Evolutionary conservation across 1,139 yeast genomes (phyloP).

Genomic region (Pichia sp.): DNA sequence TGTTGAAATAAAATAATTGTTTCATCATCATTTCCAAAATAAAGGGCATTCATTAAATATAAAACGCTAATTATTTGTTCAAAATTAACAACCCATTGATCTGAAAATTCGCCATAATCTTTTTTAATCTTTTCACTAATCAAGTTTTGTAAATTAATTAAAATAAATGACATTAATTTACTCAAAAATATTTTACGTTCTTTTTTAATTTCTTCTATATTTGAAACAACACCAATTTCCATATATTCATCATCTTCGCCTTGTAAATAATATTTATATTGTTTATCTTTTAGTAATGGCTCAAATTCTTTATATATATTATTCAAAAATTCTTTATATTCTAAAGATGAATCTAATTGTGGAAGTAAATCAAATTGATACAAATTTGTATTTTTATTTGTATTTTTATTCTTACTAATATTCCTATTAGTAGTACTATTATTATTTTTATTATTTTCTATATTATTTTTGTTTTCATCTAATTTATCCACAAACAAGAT

Average conservation of each 20-base stretch:
- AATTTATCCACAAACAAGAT: slow-evolving; percentile 4
- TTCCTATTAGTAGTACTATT: too few species aligned
- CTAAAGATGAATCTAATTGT: slow-evolving; percentile 32
- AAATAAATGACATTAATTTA: slow-evolving; percentile 17
- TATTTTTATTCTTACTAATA: slow-evolving; percentile 23
- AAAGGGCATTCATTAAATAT: slow-evolving; percentile 50
- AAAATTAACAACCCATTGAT: slow-evolving; percentile 33
- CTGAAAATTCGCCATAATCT: slow-evolving; percentile 15
- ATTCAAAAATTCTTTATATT: slow-evolving; percentile 33
- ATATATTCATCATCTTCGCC: slow-evolving; percentile 20
- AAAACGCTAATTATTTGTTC: slow-evolving; percentile 47
- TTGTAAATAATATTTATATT: slow-evolving; percentile 22
- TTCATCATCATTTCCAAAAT: slow-evolving; percentile 41
- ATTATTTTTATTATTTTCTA: too few species aligned
- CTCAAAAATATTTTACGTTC: slow-evolving; percentile 19
- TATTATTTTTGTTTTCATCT: not conserved
- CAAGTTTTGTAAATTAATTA: slow-evolving; percentile 20
- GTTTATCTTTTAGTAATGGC: slow-evolving; percentile 23
- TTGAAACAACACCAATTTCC: slow-evolving; percentile 26
- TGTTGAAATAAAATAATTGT: slow-evolving; percentile 43
- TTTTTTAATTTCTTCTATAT: slow-evolving; percentile 17
- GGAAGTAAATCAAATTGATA: slow-evolving; percentile 35
- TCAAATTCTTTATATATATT: slow-evolving; percentile 23
- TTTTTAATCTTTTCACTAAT: slow-evolving; percentile 18
- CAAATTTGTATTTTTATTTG: slow-evolving; percentile 26